Evolutionary conservation across 352 stramenopile species (phyloP).

Genomic region (Thraustotheca clavata): DNA sequence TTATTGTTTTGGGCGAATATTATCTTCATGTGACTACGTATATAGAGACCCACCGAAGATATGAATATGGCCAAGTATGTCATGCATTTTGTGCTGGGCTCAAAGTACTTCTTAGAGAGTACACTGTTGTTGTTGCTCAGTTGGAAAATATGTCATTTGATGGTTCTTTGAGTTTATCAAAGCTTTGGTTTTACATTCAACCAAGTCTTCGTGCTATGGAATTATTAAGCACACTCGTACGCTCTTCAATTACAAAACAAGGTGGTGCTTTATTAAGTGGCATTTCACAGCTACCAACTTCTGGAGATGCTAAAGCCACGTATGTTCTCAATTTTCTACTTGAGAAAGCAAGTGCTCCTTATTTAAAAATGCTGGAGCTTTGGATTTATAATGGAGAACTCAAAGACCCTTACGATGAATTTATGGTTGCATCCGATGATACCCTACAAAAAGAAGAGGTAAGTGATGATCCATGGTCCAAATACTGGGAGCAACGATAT

Average conservation of each 20-base stretch:
- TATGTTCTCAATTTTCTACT: constrained; percentile 80
- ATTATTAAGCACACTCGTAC: constrained; percentile 79
- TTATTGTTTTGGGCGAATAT: constrained; percentile 62
- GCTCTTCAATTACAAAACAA: constrained; percentile 30
- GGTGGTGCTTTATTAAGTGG: constrained; percentile 89
- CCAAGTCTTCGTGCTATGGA: constrained; percentile 89
- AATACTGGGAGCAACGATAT: constrained; percentile 86
- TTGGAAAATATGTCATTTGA: constrained; percentile 54
- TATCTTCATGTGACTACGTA: constrained; percentile 71
- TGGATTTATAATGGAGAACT: constrained; percentile 89
- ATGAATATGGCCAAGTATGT: constrained; percentile 91
- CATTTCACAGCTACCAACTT: constrained; percentile 79
- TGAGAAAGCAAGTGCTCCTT: constrained; percentile 73
- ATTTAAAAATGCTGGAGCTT: constrained; percentile 84
- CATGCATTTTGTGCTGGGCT: constrained; percentile 91
- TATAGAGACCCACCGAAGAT: constrained; percentile 71
- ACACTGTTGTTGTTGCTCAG: constrained; percentile 87
- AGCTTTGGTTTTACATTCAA: constrained; percentile 90
- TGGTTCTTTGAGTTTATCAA: constrained; percentile 74
- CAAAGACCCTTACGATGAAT: constrained; percentile 87
- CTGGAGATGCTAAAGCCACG: constrained; percentile 66
- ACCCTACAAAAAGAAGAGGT: constrained; percentile 74
- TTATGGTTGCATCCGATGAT: constrained; percentile 83
- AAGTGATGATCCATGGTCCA: constrained; percentile 82
- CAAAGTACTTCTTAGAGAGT: constrained; percentile 89